Evolutionary conservation across 2,329 filamentous ascomycete genomes (phyloP).

Genomic region (Fusarium armeniacum): DNA sequence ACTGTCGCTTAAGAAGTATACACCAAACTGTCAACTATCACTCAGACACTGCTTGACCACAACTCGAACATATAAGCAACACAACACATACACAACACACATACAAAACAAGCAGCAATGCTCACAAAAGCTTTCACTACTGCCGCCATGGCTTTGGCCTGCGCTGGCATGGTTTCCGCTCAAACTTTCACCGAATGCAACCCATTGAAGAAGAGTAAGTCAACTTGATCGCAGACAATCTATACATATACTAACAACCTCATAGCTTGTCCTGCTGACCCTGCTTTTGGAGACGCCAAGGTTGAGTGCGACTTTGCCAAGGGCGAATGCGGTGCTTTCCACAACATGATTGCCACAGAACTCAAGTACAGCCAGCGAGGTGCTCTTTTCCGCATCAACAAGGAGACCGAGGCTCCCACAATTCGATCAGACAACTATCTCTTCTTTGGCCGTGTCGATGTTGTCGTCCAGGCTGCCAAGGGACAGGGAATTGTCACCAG

Average conservation of each 20-base stretch:
- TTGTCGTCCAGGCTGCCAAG: constrained; percentile 81
- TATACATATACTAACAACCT: constrained; percentile 10
- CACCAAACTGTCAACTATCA: background rate
- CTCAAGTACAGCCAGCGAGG: constrained; percentile 64
- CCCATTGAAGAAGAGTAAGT: constrained; percentile 65
- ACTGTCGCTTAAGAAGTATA: constrained; percentile 36
- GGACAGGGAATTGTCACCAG: constrained; percentile 92
- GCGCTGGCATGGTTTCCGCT: constrained; percentile 64
- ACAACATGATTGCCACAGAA: constrained; percentile 61
- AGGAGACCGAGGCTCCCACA: constrained; percentile 75
- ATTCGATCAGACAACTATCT: constrained; percentile 88
- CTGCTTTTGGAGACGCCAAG: constrained; percentile 76
- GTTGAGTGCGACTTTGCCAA: constrained; percentile 80
- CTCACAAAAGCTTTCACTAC: constrained; percentile 62
- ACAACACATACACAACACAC: background rate
- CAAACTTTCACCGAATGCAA: constrained; percentile 71
- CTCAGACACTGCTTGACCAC: constrained; percentile 37
- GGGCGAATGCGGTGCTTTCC: constrained; percentile 73
- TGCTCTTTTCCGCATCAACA: constrained; percentile 75
- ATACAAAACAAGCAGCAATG: constrained; percentile 48
- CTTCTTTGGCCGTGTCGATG: constrained; percentile 93
- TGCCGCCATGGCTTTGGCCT: constrained; percentile 64
- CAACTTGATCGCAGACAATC: too few species aligned
- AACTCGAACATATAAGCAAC: constrained; percentile 16
- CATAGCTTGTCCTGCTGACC: constrained; percentile 77